Evolutionary conservation across 345 rosid species (phyloP), one percentile per base, ranked within the genome.

Genomic region (Hibiscus tridactylites): DNA sequence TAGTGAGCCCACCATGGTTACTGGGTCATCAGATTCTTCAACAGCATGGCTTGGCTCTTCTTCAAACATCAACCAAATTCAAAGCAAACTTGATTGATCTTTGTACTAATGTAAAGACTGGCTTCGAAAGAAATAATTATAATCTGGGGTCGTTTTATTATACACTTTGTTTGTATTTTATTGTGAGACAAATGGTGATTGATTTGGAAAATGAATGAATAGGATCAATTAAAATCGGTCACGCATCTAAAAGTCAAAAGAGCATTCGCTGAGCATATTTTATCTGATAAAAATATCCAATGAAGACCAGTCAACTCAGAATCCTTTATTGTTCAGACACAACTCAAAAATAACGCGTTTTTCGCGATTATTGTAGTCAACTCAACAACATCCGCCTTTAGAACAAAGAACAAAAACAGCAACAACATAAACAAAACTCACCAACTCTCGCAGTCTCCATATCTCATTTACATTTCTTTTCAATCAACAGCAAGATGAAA

Each of bases 251-350:
- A 56, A 56, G 60, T 19, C 60, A 17, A 53, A 53, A 53, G 19
- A 53, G 58, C 58, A 53, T 53, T n/a, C n/a, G 58, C n/a, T 4
- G 24, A n/a, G 58, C 58, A 53, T 53, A 53, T 53, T 53, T 53
- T 53, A 53, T n/a, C 58, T 53, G 19, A 24, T 29, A 31, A 42
- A 59, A 71, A 61, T 8, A 71, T 71, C 26, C 53, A 5, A 9
- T 7, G 59, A 65, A 69, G 91, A 83, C 91, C 85, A 73, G 92
- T 88, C 92, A 85, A 84, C 82, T 56, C 42, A 71, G 83, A 74
- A 81, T 80, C 80, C 63, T 71, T 63, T 52, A 4, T 2, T 47
- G 59, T 73, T 73, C 79, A 67, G 42, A 50, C 62, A 65, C 13
- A 59, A 52, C 65, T 16, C 28, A 16, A 39, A 58, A 68, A 70